Percentiles rank a stretch among this genome's conserved stretches.
Conservation (phyloP, 176 grass and related monocot genomes). For the Triticum urartu region DNA sequence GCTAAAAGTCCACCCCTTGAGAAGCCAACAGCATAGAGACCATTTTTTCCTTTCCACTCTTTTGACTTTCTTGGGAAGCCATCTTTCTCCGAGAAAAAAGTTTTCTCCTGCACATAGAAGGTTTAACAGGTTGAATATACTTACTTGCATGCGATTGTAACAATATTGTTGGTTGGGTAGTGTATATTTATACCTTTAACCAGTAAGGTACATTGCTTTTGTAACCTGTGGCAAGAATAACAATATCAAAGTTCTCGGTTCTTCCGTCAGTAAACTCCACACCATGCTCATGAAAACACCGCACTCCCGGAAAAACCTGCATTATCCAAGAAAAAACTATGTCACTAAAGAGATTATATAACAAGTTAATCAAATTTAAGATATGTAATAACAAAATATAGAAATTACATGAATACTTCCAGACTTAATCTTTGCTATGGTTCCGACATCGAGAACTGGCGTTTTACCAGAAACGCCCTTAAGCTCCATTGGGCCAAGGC, state of each 20-base stretch:
- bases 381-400: background rate
- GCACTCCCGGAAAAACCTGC: conserved; percentile 65
- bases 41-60: conserved; percentile 76
- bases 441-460: conserved; percentile 83
- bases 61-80: conserved; percentile 69
- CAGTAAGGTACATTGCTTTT: conserved; percentile 83
- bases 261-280: conserved; percentile 71
- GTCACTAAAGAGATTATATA: background rate
- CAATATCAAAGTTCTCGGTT: conserved; percentile 52
- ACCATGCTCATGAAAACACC: conserved; percentile 40
- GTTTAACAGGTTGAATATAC: background rate
- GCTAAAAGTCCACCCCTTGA: conserved; percentile 67
- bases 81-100: conserved; percentile 79
- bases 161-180: background rate
- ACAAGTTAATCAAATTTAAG: background rate
- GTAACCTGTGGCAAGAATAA: conserved; percentile 83
- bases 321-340: background rate
- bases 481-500: conserved; percentile 65
- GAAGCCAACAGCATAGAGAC: conserved; percentile 82
- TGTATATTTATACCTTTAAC: conserved; percentile 63
- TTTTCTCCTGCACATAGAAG: conserved; percentile 47
- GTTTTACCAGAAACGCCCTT: conserved; percentile 73
- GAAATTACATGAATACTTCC: conserved; percentile 62
- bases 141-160: background rate
- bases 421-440: conserved; percentile 71